These are phyloP conservation scores for Didymella keratinophila DNA, from an alignment of 2,329 filamentous ascomycete genomes.

Conservation along the genomic window DNA sequence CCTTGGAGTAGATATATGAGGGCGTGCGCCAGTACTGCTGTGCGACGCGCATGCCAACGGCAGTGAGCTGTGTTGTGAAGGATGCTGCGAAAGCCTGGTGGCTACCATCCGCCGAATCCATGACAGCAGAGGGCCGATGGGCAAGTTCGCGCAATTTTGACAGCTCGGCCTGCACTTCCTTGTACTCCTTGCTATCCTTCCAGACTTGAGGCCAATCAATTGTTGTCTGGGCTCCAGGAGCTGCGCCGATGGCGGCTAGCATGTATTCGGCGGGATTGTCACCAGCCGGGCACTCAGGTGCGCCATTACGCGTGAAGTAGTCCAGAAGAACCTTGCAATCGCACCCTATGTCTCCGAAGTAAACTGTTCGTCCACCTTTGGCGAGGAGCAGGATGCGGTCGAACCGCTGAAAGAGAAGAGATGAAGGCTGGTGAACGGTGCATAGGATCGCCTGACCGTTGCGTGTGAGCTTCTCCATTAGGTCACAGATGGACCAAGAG, in stretches of 20 bases:
- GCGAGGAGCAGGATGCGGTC: background rate
- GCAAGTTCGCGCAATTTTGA: background rate
- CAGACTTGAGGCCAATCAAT: background rate
- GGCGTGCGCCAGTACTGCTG: background rate
- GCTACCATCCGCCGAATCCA: background rate
- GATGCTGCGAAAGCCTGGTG: background rate
- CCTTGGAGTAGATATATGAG: background rate
- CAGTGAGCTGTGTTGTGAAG: background rate
- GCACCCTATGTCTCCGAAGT: background rate
- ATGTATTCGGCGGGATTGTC: background rate
- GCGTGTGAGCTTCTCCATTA: background rate
- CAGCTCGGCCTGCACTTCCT: background rate
- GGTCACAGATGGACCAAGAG: background rate
- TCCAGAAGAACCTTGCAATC: background rate
- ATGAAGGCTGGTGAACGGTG: background rate
- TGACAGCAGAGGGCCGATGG: background rate
- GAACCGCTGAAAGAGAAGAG: background rate
- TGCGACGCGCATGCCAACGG: background rate
- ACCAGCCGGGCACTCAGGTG: background rate
- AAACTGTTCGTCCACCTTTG: background rate
- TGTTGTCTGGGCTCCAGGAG: background rate
- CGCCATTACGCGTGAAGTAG: background rate
- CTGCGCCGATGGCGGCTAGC: background rate
- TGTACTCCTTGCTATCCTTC: background rate
- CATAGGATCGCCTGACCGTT: background rate